Evolutionary conservation across 75 land plant genomes (phyloP), one percentile per base, ranked within the genome.

Genomic region (Selaginella tamariscina): DNA sequence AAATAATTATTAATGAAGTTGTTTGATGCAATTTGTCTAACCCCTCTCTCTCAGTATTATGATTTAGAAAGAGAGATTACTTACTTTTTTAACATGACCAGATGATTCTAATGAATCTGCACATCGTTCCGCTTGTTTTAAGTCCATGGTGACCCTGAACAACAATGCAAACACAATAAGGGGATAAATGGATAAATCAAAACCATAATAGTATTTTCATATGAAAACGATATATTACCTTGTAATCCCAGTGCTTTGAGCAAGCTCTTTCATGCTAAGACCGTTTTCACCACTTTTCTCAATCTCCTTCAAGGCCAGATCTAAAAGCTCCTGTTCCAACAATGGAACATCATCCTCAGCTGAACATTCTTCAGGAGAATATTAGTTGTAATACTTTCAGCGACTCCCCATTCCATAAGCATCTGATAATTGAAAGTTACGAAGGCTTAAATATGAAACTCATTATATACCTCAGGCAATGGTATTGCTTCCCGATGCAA

Each of bases 271-370:
- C 66, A 95, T 66, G 71, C 79, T 70, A 69, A 95, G 66, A 33
- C 99, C 99, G 69, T 90, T 87, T 31, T 84, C 84, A 49, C 96
- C 99, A 71, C 84, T 85, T 70, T 78, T 73, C 65, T 77, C 68
- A 74, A 90, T 78, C 31, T 78, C 84, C 75, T 55, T 67, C 13
- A 55, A 32, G 31, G 54, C 49, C 33, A 11, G 0, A 26, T 64
- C 1, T 33, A 20, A 1, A 27, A 24, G 22, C 2, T 5, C 11
- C 22, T 54, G n/a, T n/a, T n/a, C n/a, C n/a, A n/a, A n/a, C n/a
- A n/a, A n/a, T n/a, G n/a, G n/a, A n/a, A n/a, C n/a, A n/a, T n/a
- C n/a, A n/a, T n/a, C n/a, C n/a, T n/a, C n/a, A n/a, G n/a, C n/a
- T n/a, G n/a, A n/a, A n/a, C n/a, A n/a, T n/a, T n/a, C n/a, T n/a